phyloP scores from a whole-genome alignment of 108 stramenopile genomes.

The Mediolabrus comicus region DNA sequence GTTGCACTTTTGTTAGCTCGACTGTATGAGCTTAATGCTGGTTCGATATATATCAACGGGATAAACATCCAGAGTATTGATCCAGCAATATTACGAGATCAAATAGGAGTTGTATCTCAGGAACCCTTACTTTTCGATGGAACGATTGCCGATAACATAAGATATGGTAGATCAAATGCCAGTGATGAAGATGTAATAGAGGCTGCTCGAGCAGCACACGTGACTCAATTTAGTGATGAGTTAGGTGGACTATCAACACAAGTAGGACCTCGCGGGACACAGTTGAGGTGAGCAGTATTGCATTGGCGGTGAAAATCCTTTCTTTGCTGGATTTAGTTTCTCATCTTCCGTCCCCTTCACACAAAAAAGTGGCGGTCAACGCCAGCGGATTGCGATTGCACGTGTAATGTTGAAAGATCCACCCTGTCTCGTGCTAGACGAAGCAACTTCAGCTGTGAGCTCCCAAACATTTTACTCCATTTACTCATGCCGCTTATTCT shows the following conservation, averaged over 20 bases:
- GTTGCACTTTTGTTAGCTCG: constrained; percentile 76
- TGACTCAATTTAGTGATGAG: constrained; percentile 64
- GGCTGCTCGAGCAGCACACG: constrained; percentile 75
- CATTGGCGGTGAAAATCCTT: not conserved
- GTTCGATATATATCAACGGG: constrained; percentile 73
- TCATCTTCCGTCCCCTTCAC: not conserved
- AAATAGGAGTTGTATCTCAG: constrained; percentile 89
- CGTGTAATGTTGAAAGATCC: constrained; percentile 79
- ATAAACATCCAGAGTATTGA: constrained; percentile 61
- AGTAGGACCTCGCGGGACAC: constrained; percentile 90
- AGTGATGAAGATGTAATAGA: constrained; percentile 69
- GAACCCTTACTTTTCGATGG: constrained; percentile 91
- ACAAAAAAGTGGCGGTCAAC: constrained; percentile 77
- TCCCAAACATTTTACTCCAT: not conserved
- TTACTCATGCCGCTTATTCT: not conserved
- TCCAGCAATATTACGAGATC: constrained; percentile 60
- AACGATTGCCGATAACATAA: constrained; percentile 85
- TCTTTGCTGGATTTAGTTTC: too few relatives aligned
- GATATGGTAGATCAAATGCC: constrained; percentile 69
- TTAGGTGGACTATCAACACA: constrained; percentile 81
- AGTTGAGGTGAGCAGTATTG: constrained; percentile 67
- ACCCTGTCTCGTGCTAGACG: constrained; percentile 70
- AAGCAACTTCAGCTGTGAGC: constrained; percentile 32
- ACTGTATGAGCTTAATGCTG: constrained; percentile 71
- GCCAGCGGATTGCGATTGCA: constrained; percentile 93